Conservation (phyloP, 225 moss, liverwort and hornwort species). For the Bryum argenteum region DNA sequence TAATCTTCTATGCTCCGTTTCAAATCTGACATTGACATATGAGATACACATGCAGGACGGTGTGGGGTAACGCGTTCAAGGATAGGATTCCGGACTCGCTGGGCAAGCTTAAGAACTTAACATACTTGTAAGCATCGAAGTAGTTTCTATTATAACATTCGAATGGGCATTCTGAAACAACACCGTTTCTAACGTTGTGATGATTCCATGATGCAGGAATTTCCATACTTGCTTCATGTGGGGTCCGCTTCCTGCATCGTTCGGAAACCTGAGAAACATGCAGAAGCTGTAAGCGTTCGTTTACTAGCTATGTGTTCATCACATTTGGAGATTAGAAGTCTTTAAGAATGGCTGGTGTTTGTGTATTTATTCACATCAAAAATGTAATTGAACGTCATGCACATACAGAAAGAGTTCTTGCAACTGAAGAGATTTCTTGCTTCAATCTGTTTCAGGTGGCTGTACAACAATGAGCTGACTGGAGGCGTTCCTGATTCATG, state of each 20-base stretch:
- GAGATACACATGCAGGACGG: slow-evolving; percentile 39
- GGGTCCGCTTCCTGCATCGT: slow-evolving; percentile 47
- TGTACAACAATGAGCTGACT: slow-evolving; percentile 42
- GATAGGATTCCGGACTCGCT: slow-evolving; percentile 43
- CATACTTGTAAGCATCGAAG: slow-evolving; percentile 42
- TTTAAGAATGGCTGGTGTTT: no score
- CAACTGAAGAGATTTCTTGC: no score
- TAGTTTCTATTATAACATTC: background rate
- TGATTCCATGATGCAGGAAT: slow-evolving; percentile 31
- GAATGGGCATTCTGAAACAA: no score
- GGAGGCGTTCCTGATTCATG: slow-evolving; percentile 39
- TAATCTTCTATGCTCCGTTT: background rate
- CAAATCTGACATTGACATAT: no score
- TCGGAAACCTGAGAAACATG: slow-evolving; percentile 37
- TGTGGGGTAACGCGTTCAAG: slow-evolving; percentile 27
- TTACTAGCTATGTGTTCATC: background rate
- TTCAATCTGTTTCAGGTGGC: slow-evolving; percentile 38
- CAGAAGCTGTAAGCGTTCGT: slow-evolving; percentile 40
- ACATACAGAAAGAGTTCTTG: no score
- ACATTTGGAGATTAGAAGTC: no score
- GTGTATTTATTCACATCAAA: no score
- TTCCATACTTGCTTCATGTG: slow-evolving; percentile 50
- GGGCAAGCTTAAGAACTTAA: slow-evolving; percentile 42
- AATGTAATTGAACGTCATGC: no score
- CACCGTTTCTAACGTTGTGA: background rate